Evolutionary conservation across 2,329 filamentous ascomycete genomes (phyloP).

Genomic region (Aureobasidium namibiae): DNA sequence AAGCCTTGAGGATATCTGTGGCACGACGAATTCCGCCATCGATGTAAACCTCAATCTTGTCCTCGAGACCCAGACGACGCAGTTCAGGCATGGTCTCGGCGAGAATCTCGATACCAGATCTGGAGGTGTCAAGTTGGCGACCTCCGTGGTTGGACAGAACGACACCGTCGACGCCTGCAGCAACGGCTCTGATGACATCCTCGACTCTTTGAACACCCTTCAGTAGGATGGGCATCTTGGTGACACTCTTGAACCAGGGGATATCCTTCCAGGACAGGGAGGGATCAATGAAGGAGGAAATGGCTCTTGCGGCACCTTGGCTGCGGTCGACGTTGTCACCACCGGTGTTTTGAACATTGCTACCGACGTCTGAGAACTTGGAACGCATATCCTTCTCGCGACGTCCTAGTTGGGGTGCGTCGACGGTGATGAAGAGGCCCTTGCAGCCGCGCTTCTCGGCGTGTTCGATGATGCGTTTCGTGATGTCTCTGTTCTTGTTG

Average conservation of each 20-base stretch:
- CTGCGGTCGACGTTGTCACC: slow-evolving; percentile 71
- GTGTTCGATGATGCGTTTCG: slow-evolving; percentile 80
- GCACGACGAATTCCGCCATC: slow-evolving; percentile 86
- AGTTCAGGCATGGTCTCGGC: slow-evolving; percentile 89
- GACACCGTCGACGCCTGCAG: slow-evolving; percentile 72
- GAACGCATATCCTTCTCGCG: slow-evolving; percentile 96
- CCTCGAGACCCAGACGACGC: slow-evolving; percentile 61
- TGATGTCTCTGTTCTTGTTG: slow-evolving; percentile 90
- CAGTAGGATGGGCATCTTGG: slow-evolving; percentile 87
- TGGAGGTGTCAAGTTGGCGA: slow-evolving; percentile 84
- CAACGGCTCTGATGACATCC: slow-evolving; percentile 73
- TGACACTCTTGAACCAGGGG: slow-evolving; percentile 83
- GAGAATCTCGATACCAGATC: slow-evolving; percentile 80
- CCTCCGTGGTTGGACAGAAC: slow-evolving; percentile 96
- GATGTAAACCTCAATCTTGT: slow-evolving; percentile 70
- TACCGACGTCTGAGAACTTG: slow-evolving; percentile 66
- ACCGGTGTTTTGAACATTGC: slow-evolving; percentile 62
- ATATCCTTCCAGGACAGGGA: slow-evolving; percentile 81
- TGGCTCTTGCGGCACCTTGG: slow-evolving; percentile 89
- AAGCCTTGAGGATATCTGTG: slow-evolving; percentile 90
- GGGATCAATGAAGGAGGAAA: slow-evolving; percentile 95
- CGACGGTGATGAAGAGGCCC: slow-evolving; percentile 95
- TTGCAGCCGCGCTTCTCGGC: slow-evolving; percentile 88
- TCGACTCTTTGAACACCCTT: slow-evolving; percentile 97
- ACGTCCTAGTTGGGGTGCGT: slow-evolving; percentile 88